These are phyloP conservation scores for Pseudophaeomoniella oleicola DNA, from an alignment of 2,329 filamentous ascomycete species.

Conservation along the genomic window DNA sequence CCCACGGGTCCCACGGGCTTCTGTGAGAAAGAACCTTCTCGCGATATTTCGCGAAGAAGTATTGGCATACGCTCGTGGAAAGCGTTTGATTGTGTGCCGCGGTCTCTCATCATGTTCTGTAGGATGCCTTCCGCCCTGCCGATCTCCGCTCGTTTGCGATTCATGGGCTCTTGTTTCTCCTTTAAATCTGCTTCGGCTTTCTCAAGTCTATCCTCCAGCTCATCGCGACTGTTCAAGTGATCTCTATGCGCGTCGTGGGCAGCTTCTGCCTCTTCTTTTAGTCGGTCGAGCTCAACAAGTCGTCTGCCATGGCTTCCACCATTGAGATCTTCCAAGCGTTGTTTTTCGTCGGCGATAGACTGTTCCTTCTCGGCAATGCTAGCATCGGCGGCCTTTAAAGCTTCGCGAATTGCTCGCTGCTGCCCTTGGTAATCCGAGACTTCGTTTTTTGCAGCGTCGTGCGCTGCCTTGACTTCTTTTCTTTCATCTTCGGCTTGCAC, in stretches of 20 bases:
- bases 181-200: conserved; percentile 19
- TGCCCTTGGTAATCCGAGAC: conserved; percentile 43
- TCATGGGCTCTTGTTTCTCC: conserved; percentile 12
- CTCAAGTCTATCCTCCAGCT: conserved; percentile 20
- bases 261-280: conserved; percentile 34
- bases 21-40: conserved; percentile 52
- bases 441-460: conserved; percentile 38
- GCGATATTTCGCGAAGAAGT: conserved; percentile 53
- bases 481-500: conserved; percentile 32
- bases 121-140: conserved; percentile 36
- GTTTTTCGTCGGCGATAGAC: conserved; percentile 32
- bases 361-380: conserved; percentile 25
- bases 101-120: conserved; percentile 37
- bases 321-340: conserved; percentile 50
- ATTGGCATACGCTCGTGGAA: conserved; percentile 44
- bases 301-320: conserved; percentile 55
- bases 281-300: conserved; percentile 42
- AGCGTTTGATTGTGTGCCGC: conserved; percentile 45
- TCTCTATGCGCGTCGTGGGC: conserved; percentile 27
- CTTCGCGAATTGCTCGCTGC: conserved; percentile 47
- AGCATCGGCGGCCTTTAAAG: conserved; percentile 38
- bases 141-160: conserved; percentile 40
- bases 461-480: conserved; percentile 33
- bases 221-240: conserved; percentile 21
- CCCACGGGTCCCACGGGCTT: conserved; percentile 78